Evolutionary conservation across 2,329 filamentous ascomycete species (phyloP).

Genomic region (Sporothrix humicola): DNA sequence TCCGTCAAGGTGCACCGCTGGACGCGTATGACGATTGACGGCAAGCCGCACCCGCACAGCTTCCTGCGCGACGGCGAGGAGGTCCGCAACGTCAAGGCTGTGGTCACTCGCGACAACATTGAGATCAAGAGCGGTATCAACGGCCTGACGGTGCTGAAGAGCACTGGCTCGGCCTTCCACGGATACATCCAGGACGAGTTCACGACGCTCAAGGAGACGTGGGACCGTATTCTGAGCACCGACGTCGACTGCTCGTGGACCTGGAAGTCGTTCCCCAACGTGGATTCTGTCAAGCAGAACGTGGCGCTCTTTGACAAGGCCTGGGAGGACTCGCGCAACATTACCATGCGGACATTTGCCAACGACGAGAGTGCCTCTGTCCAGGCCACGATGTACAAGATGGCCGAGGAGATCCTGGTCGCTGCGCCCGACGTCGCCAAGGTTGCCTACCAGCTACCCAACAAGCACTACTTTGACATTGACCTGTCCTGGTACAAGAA

Average conservation of each 20-base stretch:
- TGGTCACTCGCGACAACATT: constrained; percentile 72
- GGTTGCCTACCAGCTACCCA: constrained; percentile 85
- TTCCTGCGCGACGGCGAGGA: constrained; percentile 91
- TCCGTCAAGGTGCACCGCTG: constrained; percentile 85
- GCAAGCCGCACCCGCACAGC: constrained; percentile 90
- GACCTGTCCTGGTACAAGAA: constrained; percentile 97
- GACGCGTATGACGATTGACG: constrained; percentile 86
- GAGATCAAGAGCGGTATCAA: constrained; percentile 77
- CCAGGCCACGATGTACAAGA: constrained; percentile 99
- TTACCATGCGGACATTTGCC: constrained; percentile 91
- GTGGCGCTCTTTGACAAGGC: constrained; percentile 76
- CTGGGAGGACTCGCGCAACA: constrained; percentile 76
- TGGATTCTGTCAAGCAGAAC: constrained; percentile 70
- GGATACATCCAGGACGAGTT: constrained; percentile 92
- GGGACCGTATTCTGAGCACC: constrained; percentile 94
- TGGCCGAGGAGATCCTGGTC: constrained; percentile 85
- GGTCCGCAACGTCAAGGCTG: constrained; percentile 80
- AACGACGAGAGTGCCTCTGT: constrained; percentile 90
- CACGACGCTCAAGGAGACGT: constrained; percentile 87
- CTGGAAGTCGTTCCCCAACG: constrained; percentile 73
- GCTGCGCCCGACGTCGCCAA: constrained; percentile 72
- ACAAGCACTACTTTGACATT: constrained; percentile 99
- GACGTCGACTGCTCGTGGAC: constrained; percentile 87
- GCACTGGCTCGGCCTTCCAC: constrained; percentile 94
- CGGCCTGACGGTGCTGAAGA: constrained; percentile 89